phyloP scores from a whole-genome alignment of 176 grass and related monocot genomes.

The Rhynchospora tenuis region DNA sequence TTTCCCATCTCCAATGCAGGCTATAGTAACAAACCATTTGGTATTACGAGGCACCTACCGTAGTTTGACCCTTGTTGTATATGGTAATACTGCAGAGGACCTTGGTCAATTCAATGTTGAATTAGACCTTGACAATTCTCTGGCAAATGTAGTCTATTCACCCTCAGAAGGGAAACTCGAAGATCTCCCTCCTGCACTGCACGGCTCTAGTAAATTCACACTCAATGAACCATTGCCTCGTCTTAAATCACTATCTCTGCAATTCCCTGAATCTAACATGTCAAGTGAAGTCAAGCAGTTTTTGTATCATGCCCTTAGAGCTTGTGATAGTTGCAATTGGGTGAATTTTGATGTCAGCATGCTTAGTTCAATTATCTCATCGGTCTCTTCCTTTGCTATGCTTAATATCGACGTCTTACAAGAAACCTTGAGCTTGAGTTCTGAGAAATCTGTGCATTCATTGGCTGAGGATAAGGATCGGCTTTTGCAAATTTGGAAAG shows the following conservation, averaged over 20 bases:
- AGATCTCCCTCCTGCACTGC: slow-evolving; percentile 79
- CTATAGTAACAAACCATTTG: slow-evolving; percentile 94
- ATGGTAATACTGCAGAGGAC: slow-evolving; percentile 96
- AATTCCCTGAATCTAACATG: slow-evolving; percentile 43
- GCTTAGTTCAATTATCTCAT: slow-evolving; percentile 50
- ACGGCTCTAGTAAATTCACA: slow-evolving; percentile 48
- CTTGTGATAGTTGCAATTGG: slow-evolving; percentile 42
- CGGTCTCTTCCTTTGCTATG: slow-evolving; percentile 47
- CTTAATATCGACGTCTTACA: slow-evolving; percentile 29
- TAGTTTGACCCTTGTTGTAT: slow-evolving; percentile 85
- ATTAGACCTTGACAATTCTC: slow-evolving; percentile 79
- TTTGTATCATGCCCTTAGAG: slow-evolving; percentile 55
- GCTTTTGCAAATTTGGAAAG: slow-evolving; percentile 57
- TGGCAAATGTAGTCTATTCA: slow-evolving; percentile 81
- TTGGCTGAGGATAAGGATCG: slow-evolving; percentile 47
- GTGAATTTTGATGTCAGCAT: slow-evolving; percentile 50
- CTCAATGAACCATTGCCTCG: slow-evolving; percentile 65
- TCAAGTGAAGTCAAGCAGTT: slow-evolving; percentile 59
- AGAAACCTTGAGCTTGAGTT: slow-evolving; percentile 37
- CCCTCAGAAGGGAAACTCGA: slow-evolving; percentile 88
- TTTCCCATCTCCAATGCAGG: slow-evolving; percentile 42
- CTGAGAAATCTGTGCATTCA: slow-evolving; percentile 27
- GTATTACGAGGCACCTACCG: slow-evolving; percentile 92
- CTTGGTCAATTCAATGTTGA: slow-evolving; percentile 99
- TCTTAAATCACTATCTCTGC: slow-evolving; percentile 57